phyloP scores from a whole-genome alignment of 495 filamentous ascomycete genomes.

The Penicillium parvum region DNA sequence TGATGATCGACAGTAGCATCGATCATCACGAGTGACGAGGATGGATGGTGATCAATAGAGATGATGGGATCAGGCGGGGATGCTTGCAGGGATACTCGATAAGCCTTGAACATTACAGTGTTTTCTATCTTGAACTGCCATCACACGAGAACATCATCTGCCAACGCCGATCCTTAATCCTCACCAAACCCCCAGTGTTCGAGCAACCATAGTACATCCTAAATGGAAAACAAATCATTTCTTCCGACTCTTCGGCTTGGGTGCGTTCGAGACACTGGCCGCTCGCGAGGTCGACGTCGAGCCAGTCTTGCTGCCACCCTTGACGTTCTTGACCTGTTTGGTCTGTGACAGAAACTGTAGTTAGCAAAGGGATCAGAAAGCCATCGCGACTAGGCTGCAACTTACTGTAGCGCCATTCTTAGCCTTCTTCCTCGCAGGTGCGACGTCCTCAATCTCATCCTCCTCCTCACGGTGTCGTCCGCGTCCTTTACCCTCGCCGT shows the following conservation, averaged over 20 bases:
- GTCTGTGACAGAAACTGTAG: constrained; percentile 42
- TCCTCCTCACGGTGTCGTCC: constrained; percentile 75
- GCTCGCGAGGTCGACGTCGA: constrained; percentile 53
- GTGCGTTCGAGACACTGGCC: constrained; percentile 48
- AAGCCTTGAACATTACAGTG: constrained; percentile 19
- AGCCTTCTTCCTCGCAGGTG: constrained; percentile 86
- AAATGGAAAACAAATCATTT: constrained; percentile 25
- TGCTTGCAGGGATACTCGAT: constrained; percentile 11
- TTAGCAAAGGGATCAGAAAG: constrained; percentile 11
- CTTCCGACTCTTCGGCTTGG: constrained; percentile 49
- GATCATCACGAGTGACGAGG: constrained; percentile 21
- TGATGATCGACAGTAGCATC: constrained; percentile 12
- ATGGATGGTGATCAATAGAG: not conserved
- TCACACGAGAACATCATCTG: constrained; percentile 18
- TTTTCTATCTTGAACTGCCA: constrained; percentile 23
- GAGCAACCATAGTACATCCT: constrained; percentile 10
- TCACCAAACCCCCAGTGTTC: constrained; percentile 5
- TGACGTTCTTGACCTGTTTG: constrained; percentile 57
- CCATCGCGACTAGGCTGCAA: constrained; percentile 3
- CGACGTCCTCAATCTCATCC: constrained; percentile 68
- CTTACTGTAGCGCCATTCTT: constrained; percentile 74
- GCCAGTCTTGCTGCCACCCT: constrained; percentile 49
- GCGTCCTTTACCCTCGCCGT: constrained; percentile 65
- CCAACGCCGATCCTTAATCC: constrained; percentile 24
- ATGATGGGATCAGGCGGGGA: not conserved